These are phyloP conservation scores for Zasmidium citrigriseum DNA, from an alignment of 2,329 filamentous ascomycete genomes.

Conservation along the genomic window DNA sequence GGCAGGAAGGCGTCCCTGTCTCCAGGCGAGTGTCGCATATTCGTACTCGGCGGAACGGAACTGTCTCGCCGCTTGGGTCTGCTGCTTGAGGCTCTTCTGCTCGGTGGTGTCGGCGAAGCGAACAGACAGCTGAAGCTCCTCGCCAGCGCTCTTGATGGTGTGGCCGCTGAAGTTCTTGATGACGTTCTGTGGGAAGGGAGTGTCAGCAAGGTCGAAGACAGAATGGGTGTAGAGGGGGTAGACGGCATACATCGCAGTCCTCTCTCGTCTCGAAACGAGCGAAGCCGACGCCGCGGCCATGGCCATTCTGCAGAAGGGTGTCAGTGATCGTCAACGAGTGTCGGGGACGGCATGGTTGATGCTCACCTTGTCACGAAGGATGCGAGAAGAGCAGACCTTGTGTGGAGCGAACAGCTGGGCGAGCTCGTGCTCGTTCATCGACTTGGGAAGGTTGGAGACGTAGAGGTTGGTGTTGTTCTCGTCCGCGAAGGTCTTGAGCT, in stretches of 20 bases:
- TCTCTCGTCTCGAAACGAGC: no score
- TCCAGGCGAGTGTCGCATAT: slow-evolving; percentile 35
- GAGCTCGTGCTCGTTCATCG: slow-evolving; percentile 84
- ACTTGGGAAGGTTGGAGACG: slow-evolving; percentile 92
- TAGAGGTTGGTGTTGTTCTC: slow-evolving; percentile 91
- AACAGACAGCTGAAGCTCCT: slow-evolving; percentile 84
- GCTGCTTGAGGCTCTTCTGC: slow-evolving; percentile 94
- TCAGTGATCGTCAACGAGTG: no score
- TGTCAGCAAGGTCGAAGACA: slow-evolving; percentile 21
- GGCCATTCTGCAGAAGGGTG: slow-evolving; percentile 62
- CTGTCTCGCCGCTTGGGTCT: slow-evolving; percentile 91
- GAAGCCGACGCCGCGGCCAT: slow-evolving; percentile 95
- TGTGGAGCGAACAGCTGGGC: slow-evolving; percentile 77
- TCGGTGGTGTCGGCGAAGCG: slow-evolving; percentile 96
- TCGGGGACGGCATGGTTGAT: no score
- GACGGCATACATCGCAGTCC: slow-evolving; percentile 64
- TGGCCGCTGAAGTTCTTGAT: slow-evolving; percentile 82
- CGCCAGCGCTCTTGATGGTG: slow-evolving; percentile 59
- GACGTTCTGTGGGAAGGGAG: slow-evolving; percentile 67
- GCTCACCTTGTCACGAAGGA: slow-evolving; percentile 83
- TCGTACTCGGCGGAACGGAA: slow-evolving; percentile 88
- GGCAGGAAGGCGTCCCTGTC: no score
- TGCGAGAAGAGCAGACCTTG: slow-evolving; percentile 89
- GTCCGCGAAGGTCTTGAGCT: slow-evolving; percentile 94
- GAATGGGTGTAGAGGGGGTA: background rate